phyloP scores from a whole-genome alignment of 83 land plant species.

The Picea abies region DNA sequence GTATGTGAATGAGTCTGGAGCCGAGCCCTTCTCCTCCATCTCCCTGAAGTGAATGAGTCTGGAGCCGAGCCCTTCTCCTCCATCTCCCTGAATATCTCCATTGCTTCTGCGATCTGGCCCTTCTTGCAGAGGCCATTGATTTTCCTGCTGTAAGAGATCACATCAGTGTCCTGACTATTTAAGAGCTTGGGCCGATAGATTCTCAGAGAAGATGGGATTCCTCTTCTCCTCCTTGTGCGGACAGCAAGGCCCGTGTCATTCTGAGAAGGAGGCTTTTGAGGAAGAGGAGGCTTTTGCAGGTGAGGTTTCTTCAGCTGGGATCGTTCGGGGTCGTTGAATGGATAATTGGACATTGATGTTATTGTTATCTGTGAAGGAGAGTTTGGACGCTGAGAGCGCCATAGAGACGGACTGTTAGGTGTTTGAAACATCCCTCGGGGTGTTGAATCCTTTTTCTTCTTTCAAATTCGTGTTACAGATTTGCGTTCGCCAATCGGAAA shows the following conservation, averaged over 20 bases:
- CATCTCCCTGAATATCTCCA: not conserved
- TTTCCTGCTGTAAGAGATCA: not conserved
- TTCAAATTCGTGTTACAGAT: too few species aligned
- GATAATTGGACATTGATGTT: not conserved
- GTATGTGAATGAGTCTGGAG: conserved; percentile 17
- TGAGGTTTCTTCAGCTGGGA: not conserved
- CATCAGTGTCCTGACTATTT: not conserved
- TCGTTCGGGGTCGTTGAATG: not conserved
- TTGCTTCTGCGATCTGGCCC: not conserved
- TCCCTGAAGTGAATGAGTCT: too few species aligned
- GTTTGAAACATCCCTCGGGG: too few species aligned
- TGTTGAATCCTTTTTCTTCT: too few species aligned
- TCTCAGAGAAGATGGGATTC: not conserved
- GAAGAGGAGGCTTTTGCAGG: not conserved
- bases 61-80: not conserved
- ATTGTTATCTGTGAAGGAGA: not conserved
- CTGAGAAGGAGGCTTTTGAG: not conserved
- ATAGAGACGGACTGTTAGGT: not conserved
- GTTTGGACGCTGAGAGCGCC: not conserved
- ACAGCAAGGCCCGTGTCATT: not conserved
- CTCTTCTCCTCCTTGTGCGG: not conserved
- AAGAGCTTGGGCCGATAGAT: not conserved
- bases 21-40: too few species aligned
- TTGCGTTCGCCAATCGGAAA: too few species aligned
- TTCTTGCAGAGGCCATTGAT: not conserved